A percentile compares a stretch with the other conserved stretches of the same genome.
These are phyloP conservation scores for Lepidium didymum DNA, from an alignment of 345 rosid species.

Conservation along the genomic window DNA sequence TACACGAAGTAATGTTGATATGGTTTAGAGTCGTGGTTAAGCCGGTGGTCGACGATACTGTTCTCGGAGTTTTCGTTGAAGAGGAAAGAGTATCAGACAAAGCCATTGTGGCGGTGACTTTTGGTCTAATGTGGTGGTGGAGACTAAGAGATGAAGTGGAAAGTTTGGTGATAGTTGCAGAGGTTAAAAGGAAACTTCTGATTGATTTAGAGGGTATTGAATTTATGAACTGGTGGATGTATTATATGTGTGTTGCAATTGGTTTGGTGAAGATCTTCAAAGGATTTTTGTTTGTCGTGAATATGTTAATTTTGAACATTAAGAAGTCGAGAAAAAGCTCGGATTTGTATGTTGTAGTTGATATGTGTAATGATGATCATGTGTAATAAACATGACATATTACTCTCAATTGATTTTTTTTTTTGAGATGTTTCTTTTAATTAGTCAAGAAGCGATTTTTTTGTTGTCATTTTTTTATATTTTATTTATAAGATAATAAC, in stretches of 20 bases:
- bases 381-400: constrained; percentile 16
- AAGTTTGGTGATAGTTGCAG: constrained; percentile 40
- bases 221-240: constrained; percentile 58
- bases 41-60: constrained; percentile 60
- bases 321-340: constrained; percentile 21
- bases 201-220: constrained; percentile 32
- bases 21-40: constrained; percentile 63
- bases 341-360: not conserved
- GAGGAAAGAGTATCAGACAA: constrained; percentile 48
- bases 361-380: constrained; percentile 7
- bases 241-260: constrained; percentile 52
- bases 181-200: constrained; percentile 34
- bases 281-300: constrained; percentile 32
- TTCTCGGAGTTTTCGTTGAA: constrained; percentile 34
- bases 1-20: constrained; percentile 53
- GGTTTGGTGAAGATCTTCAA: constrained; percentile 54
- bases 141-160: constrained; percentile 65
- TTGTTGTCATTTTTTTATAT: no score
- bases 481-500: no score
- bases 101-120: constrained; percentile 38
- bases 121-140: constrained; percentile 76
- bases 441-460: no score
- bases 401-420: not conserved
- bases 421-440: not conserved
- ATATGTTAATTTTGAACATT: constrained; percentile 21